Evolutionary conservation across 768 basidiomycete species (phyloP).

Genomic region (Mycena polygramma): DNA sequence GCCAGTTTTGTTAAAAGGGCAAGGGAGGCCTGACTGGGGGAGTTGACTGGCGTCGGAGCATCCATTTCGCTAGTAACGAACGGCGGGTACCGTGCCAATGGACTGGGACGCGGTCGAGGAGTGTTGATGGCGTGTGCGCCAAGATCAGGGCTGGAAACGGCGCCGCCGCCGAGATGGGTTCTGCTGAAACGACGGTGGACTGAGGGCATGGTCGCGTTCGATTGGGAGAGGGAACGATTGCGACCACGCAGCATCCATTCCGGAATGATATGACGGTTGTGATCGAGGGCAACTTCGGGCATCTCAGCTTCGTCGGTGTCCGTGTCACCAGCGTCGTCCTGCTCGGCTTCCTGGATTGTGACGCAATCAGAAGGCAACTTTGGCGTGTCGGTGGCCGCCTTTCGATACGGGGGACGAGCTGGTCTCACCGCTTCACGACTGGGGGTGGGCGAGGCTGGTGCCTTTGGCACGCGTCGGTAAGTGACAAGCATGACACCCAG

Average conservation of each 20-base stretch:
- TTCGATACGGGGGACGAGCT: conserved; percentile 45
- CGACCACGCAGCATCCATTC: conserved; percentile 84
- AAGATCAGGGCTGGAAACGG: conserved; percentile 81
- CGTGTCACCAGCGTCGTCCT: conserved; percentile 48
- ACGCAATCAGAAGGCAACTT: not conserved
- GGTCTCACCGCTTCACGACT: conserved; percentile 36
- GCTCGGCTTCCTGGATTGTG: conserved; percentile 41
- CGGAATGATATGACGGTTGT: conserved; percentile 95
- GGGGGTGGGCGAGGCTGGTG: conserved; percentile 41
- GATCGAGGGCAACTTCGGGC: conserved; percentile 94
- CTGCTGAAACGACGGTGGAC: conserved; percentile 49
- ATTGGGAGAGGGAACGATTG: conserved; percentile 64
- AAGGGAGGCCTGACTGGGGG: conserved; percentile 51
- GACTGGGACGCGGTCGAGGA: conserved; percentile 50
- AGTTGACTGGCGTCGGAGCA: conserved; percentile 65
- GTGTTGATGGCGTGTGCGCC: conserved; percentile 47
- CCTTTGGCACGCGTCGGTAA: conserved; percentile 83
- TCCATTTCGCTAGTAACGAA: conserved; percentile 54
- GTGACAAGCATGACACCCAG: conserved; percentile 99
- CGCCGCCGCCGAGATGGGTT: conserved; percentile 62
- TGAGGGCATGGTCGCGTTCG: conserved; percentile 54
- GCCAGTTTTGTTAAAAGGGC: conserved; percentile 48
- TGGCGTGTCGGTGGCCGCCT: conserved; percentile 44
- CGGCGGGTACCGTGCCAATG: conserved; percentile 56
- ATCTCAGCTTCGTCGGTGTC: conserved; percentile 85